Percentiles rank a stretch among this genome's conserved stretches.
Evolutionary conservation across 306 rosid genomes (phyloP).

Genomic region (Lotus japonicus): DNA sequence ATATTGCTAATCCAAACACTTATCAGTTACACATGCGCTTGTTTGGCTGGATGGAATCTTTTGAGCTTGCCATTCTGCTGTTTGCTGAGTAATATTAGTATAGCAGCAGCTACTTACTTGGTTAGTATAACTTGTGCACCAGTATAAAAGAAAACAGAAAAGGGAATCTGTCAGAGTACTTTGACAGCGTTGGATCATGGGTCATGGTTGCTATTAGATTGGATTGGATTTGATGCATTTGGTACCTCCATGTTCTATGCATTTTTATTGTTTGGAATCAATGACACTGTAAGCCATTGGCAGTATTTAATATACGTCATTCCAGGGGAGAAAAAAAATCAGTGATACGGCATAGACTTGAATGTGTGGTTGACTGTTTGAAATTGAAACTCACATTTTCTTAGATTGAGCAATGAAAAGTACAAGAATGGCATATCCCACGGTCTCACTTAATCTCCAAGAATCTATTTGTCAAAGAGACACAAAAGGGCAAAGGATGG

Average conservation of each 20-base stretch:
- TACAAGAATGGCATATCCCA: too few relatives aligned
- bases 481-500: too few relatives aligned
- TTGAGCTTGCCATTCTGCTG: not conserved
- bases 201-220: slow-evolving; percentile 7
- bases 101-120: not conserved
- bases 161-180: slow-evolving; percentile 20
- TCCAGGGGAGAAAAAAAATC: too few relatives aligned
- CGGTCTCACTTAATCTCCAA: too few relatives aligned
- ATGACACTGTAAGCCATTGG: not conserved
- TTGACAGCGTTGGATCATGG: slow-evolving; percentile 24
- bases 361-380: too few relatives aligned
- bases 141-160: not conserved
- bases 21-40: not conserved
- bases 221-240: slow-evolving; percentile 17
- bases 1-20: too few relatives aligned
- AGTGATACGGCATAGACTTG: too few relatives aligned
- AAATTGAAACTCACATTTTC: too few relatives aligned
- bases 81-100: not conserved
- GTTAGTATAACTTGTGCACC: not conserved
- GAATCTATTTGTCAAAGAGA: too few relatives aligned
- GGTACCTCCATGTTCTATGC: slow-evolving; percentile 19
- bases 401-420: too few relatives aligned
- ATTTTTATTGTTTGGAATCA: not conserved
- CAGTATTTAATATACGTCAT: not conserved
- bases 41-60: slow-evolving; percentile 7